Conservation (phyloP, 129 eudicot species). For the Tagetes erecta region DNA sequence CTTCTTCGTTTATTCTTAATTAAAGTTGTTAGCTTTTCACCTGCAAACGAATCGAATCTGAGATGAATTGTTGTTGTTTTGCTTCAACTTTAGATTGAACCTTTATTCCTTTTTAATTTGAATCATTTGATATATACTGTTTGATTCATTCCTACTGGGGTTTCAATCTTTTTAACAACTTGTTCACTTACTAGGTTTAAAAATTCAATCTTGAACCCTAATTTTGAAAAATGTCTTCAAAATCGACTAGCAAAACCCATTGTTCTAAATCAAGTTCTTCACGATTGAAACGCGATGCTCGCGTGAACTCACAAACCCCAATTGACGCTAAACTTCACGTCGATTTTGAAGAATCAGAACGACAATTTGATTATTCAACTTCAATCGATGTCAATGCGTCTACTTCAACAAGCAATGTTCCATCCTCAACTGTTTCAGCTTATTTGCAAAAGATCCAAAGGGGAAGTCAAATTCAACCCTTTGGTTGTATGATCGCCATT, state of each 20-base stretch:
- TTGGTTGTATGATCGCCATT: conserved; percentile 73
- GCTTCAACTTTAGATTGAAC: conserved; percentile 24
- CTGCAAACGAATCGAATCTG: conserved; percentile 30
- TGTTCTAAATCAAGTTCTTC: conserved; percentile 61
- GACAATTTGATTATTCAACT: conserved; percentile 62
- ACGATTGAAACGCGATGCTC: conserved; percentile 52
- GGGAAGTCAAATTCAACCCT: conserved; percentile 72
- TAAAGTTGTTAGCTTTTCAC: conserved; percentile 27
- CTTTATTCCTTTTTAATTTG: conserved; percentile 13
- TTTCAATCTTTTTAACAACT: conserved; percentile 1
- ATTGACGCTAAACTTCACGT: conserved; percentile 75
- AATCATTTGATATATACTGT: conserved; percentile 19
- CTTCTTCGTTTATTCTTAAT: conserved; percentile 22
- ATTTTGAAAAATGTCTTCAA: conserved; percentile 56
- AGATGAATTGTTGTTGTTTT: conserved; percentile 28
- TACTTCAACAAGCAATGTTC: conserved; percentile 58
- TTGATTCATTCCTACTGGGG: conserved; percentile 14
- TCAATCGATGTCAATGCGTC: conserved; percentile 58
- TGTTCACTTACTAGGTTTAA: conserved; percentile 25
- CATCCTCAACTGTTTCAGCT: conserved; percentile 66
- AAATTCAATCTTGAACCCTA: not conserved
- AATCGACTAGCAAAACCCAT: conserved; percentile 49
- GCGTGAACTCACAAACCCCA: conserved; percentile 62
- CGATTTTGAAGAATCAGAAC: conserved; percentile 62
- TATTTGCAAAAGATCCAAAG: conserved; percentile 77